A percentile compares a stretch with the other conserved stretches of the same genome.
Evolutionary conservation across 768 basidiomycete genomes (phyloP).

Genomic region (Podaxis sp.): DNA sequence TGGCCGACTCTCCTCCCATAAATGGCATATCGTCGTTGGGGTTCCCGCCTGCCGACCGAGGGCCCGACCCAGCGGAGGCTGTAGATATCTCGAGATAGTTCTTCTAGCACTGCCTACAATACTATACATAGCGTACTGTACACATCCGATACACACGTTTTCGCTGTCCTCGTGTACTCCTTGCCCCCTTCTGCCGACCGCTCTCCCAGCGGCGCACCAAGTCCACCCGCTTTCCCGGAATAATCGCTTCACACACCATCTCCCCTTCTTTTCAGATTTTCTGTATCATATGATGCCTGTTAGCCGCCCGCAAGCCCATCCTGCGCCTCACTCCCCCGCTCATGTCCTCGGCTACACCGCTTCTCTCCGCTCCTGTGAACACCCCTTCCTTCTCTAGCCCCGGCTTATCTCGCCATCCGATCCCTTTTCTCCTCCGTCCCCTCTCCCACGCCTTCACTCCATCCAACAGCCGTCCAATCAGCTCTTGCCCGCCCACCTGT

Average conservation of each 20-base stretch:
- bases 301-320: background rate
- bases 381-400: background rate
- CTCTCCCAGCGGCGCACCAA: conserved; percentile 6
- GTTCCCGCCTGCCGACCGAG: background rate
- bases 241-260: conserved; percentile 9
- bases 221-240: conserved; percentile 11
- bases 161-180: background rate
- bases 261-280: background rate
- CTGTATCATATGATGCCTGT: conserved; percentile 9
- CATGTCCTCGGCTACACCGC: conserved; percentile 13
- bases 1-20: conserved; percentile 4
- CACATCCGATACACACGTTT: no score
- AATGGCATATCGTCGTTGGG: background rate
- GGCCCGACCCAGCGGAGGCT: background rate
- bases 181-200: background rate
- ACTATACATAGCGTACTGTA: no score
- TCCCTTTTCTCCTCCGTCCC: conserved; percentile 3
- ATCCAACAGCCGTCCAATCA: background rate
- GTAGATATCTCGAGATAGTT: background rate
- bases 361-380: background rate
- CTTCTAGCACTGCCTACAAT: background rate
- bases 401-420: conserved; percentile 3
- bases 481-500: background rate
- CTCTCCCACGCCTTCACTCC: conserved; percentile 2
- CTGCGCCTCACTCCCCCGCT: conserved; percentile 9